A percentile compares a stretch with the other conserved stretches of the same genome.
Conservation (phyloP, 169 alveolate species). For the Prorocentrum cordatum region DNA sequence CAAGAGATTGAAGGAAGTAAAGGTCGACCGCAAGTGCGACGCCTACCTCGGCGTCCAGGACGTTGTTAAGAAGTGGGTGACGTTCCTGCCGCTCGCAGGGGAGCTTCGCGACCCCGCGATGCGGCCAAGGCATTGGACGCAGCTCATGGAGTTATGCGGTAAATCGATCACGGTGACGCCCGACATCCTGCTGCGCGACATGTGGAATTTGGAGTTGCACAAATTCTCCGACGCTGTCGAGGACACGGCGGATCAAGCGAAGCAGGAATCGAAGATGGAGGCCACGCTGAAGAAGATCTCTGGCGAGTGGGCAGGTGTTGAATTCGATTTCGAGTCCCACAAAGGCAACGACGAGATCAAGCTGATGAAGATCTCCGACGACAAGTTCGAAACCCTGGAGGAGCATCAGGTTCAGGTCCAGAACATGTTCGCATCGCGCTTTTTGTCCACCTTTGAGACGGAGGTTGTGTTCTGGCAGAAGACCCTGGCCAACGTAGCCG, state of each 20-base stretch:
- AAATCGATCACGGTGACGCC: conserved; percentile 77
- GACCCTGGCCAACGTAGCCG: conserved; percentile 87
- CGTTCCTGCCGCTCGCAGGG: conserved; percentile 84
- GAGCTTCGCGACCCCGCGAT: conserved; percentile 88
- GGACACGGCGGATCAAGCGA: conserved; percentile 82
- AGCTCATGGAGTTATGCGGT: conserved; percentile 77
- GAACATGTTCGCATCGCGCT: conserved; percentile 90
- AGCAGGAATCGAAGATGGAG: conserved; percentile 90
- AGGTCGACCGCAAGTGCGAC: conserved; percentile 83
- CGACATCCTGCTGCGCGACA: conserved; percentile 79
- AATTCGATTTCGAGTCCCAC: conserved; percentile 82
- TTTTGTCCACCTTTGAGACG: conserved; percentile 86
- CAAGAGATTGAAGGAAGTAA: conserved; percentile 78
- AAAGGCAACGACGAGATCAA: conserved; percentile 82
- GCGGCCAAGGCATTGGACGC: conserved; percentile 91
- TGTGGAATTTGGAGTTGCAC: conserved; percentile 84
- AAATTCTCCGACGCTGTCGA: conserved; percentile 84
- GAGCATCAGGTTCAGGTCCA: conserved; percentile 90
- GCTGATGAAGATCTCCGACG: conserved; percentile 85
- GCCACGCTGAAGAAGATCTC: conserved; percentile 83
- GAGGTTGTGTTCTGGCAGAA: conserved; percentile 85
- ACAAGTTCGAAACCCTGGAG: conserved; percentile 90
- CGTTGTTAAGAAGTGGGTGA: conserved; percentile 77
- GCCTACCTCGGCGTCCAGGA: conserved; percentile 82
- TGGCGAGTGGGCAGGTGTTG: conserved; percentile 83